A percentile compares a stretch with the other conserved stretches of the same genome.
phyloP scores from a whole-genome alignment of 2,329 filamentous ascomycete genomes.

The Colletotrichum lindemuthianum region DNA sequence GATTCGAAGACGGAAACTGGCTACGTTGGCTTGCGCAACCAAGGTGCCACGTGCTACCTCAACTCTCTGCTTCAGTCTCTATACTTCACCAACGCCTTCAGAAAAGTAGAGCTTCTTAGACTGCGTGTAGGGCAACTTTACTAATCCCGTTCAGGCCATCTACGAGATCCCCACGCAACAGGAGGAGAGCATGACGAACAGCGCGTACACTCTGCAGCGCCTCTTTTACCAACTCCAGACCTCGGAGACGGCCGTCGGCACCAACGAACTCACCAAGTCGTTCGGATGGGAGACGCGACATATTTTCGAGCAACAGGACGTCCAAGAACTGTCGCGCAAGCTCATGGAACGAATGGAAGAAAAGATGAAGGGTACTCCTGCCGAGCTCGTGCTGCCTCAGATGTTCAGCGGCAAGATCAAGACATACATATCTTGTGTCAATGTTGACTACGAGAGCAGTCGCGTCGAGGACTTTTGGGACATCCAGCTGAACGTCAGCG shows the following conservation, averaged over 20 bases:
- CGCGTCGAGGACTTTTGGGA: constrained; percentile 99
- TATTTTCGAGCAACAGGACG: constrained; percentile 98
- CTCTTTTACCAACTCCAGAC: constrained; percentile 96
- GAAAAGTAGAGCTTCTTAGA: constrained; percentile 71
- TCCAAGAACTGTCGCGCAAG: constrained; percentile 95
- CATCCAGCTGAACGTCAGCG: constrained; percentile 94
- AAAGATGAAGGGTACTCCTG: constrained; percentile 96
- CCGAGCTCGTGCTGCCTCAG: constrained; percentile 86
- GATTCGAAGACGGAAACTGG: constrained; percentile 99
- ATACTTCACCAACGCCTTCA: constrained; percentile 91
- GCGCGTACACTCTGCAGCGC: constrained; percentile 91
- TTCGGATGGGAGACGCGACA: constrained; percentile 99
- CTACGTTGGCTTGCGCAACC: constrained; percentile 95
- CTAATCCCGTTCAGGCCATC: constrained; percentile 72
- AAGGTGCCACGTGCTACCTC: constrained; percentile 91
- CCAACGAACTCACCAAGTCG: constrained; percentile 92
- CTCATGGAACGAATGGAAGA: constrained; percentile 97
- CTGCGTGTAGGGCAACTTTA: neutral
- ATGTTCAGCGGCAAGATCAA: constrained; percentile 99
- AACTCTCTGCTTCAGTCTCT: constrained; percentile 87
- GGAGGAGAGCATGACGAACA: constrained; percentile 84
- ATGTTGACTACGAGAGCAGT: constrained; percentile 97
- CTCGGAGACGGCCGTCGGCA: constrained; percentile 83
- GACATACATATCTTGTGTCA: constrained; percentile 98
- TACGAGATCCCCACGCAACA: constrained; percentile 95